These are phyloP conservation scores for Epichloe coenophiala DNA, from an alignment of 2,329 filamentous ascomycete genomes.

Conservation along the genomic window DNA sequence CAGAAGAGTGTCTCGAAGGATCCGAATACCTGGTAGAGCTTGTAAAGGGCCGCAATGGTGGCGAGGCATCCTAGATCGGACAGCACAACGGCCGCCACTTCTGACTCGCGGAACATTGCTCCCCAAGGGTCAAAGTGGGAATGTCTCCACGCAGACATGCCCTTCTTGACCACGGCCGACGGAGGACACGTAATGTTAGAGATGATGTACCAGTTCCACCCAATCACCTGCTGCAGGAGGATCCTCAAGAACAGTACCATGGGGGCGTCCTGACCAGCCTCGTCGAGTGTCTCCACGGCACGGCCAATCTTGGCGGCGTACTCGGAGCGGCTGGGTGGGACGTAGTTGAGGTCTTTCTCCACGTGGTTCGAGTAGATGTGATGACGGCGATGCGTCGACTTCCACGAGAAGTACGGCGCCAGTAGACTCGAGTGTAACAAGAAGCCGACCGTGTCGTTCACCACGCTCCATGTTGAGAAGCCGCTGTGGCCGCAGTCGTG, in stretches of 20 bases:
- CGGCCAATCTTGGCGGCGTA: neutral
- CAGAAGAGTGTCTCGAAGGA: constrained; percentile 38
- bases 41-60: constrained; percentile 23
- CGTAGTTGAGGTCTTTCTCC: constrained; percentile 28
- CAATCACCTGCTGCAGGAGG: constrained; percentile 48
- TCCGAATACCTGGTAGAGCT: constrained; percentile 42
- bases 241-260: constrained; percentile 39
- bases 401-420: constrained; percentile 62
- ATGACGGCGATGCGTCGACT: constrained; percentile 55
- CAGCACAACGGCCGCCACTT: constrained; percentile 41
- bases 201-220: constrained; percentile 51
- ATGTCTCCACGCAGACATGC: constrained; percentile 18
- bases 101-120: constrained; percentile 44
- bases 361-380: constrained; percentile 57
- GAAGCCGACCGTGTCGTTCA: constrained; percentile 53
- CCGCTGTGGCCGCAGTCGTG: constrained; percentile 61
- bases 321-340: neutral
- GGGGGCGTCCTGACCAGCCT: constrained; percentile 51
- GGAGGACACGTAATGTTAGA: constrained; percentile 34
- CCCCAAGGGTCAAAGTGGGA: constrained; percentile 50
- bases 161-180: neutral
- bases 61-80: constrained; percentile 46
- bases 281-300: constrained; percentile 22
- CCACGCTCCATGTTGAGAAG: constrained; percentile 38
- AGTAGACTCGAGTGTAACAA: constrained; percentile 50